Evolutionary conservation across 179 eudicot species (phyloP).

Genomic region (Corrigiola litoralis): DNA sequence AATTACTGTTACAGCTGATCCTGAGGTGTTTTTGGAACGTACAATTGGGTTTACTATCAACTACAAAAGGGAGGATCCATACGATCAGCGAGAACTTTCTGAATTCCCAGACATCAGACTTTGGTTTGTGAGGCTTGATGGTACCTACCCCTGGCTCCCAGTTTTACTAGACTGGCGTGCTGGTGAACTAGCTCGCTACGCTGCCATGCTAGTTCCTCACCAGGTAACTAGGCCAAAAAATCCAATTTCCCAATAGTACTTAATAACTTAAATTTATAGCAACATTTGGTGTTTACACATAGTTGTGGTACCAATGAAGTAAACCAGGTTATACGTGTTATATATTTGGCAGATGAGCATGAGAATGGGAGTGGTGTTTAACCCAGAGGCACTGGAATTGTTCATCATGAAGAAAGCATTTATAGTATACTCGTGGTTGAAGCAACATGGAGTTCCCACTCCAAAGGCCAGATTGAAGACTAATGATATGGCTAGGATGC

Average conservation of each 20-base stretch:
- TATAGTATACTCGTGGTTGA: conserved; percentile 68
- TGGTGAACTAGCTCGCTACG: conserved; percentile 90
- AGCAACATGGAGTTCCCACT: conserved; percentile 39
- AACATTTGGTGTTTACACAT: no score
- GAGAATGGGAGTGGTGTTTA: conserved; percentile 84
- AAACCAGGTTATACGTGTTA: background rate
- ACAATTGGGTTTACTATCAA: conserved; percentile 80
- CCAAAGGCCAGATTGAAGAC: conserved; percentile 73
- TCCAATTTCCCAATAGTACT: no score
- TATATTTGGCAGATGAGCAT: conserved; percentile 55
- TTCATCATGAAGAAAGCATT: conserved; percentile 80
- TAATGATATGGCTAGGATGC: conserved; percentile 84
- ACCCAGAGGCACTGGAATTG: conserved; percentile 84
- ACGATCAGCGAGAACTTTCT: conserved; percentile 65
- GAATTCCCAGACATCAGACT: conserved; percentile 75
- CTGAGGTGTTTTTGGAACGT: conserved; percentile 55
- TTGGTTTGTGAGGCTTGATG: conserved; percentile 90
- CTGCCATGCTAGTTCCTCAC: conserved; percentile 93
- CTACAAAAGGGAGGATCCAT: conserved; percentile 57
- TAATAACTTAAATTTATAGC: no score
- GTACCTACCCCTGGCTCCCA: conserved; percentile 81
- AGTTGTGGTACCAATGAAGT: background rate
- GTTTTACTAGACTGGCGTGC: conserved; percentile 81
- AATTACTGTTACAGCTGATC: conserved; percentile 34
- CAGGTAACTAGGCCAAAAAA: conserved; percentile 68